These are phyloP conservation scores for Echinosphaeria canescens DNA, from an alignment of 2,329 filamentous ascomycete genomes.

Conservation along the genomic window DNA sequence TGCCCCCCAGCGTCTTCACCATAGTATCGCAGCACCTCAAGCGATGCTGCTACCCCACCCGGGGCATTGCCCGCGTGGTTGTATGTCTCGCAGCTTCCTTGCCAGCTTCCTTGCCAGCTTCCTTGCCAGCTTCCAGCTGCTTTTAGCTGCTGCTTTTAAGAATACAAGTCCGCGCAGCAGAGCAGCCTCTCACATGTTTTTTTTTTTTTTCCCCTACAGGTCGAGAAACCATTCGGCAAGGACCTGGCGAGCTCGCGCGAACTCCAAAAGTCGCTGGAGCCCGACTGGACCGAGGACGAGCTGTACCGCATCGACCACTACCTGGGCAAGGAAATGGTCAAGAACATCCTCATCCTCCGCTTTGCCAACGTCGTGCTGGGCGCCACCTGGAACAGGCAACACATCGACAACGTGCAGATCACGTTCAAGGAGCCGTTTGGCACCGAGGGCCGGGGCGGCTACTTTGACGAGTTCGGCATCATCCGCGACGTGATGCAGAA, in stretches of 20 bases:
- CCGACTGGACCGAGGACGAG: constrained; percentile 97
- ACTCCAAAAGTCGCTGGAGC: constrained; percentile 83
- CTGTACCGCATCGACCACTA: constrained; percentile 99
- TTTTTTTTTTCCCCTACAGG: too few species aligned
- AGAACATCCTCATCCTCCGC: constrained; percentile 94
- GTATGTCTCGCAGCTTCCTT: constrained; percentile 34
- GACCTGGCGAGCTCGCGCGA: constrained; percentile 86
- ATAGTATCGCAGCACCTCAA: constrained; percentile 95
- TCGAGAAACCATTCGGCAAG: constrained; percentile 99
- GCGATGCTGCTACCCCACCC: constrained; percentile 86
- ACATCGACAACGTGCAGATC: constrained; percentile 99
- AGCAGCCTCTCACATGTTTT: too few species aligned
- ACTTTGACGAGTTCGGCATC: constrained; percentile 99
- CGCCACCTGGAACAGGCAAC: constrained; percentile 96
- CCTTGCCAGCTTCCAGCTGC: too few species aligned
- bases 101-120: too few species aligned
- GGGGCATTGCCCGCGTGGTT: constrained; percentile 83
- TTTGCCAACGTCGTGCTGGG: constrained; percentile 99
- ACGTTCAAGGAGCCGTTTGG: constrained; percentile 99
- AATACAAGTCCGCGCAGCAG: too few species aligned
- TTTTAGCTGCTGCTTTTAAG: constrained; percentile 1
- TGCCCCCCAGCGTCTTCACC: constrained; percentile 94
- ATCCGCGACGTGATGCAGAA: constrained; percentile 99
- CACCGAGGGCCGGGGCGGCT: constrained; percentile 91
- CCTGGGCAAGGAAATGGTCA: constrained; percentile 99